Percentiles rank a stretch among this genome's conserved stretches.
These are phyloP conservation scores for Crucibulum laeve DNA, from an alignment of 768 basidiomycete genomes.

Conservation along the genomic window DNA sequence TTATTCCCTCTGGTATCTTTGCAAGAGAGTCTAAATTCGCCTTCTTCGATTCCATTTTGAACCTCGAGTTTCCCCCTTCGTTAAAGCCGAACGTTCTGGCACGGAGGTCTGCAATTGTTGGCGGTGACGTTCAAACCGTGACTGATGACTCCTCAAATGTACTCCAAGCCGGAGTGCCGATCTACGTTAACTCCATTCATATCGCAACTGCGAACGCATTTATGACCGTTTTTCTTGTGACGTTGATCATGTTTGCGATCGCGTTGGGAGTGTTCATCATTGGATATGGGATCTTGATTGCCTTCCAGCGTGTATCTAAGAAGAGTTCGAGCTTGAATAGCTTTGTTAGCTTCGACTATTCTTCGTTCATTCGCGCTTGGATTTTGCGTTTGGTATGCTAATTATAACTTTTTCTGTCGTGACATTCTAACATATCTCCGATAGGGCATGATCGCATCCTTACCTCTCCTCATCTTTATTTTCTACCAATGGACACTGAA, in stretches of 20 bases:
- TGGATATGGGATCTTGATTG: slow-evolving; percentile 39
- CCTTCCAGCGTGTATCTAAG: slow-evolving; percentile 22
- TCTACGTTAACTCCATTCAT: slow-evolving; percentile 71
- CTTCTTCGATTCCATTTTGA: background rate
- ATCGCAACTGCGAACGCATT: slow-evolving; percentile 87
- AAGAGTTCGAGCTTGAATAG: slow-evolving; percentile 6
- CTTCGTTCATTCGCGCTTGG: slow-evolving; percentile 54
- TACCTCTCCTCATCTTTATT: slow-evolving; percentile 72
- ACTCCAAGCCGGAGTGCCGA: slow-evolving; percentile 77
- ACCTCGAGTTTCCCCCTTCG: background rate
- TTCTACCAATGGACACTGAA: slow-evolving; percentile 90
- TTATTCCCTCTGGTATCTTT: background rate
- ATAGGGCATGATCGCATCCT: slow-evolving; percentile 60
- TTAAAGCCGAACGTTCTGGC: slow-evolving; percentile 1
- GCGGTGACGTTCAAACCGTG: slow-evolving; percentile 57
- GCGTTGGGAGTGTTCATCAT: slow-evolving; percentile 45
- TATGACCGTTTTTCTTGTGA: slow-evolving; percentile 79
- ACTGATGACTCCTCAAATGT: slow-evolving; percentile 60
- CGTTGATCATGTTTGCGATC: slow-evolving; percentile 66
- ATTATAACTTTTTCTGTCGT: slow-evolving; percentile 8
- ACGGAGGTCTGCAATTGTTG: slow-evolving; percentile 10
- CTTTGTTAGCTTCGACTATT: slow-evolving; percentile 26
- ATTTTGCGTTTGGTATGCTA: slow-evolving; percentile 63
- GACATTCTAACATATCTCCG: background rate
- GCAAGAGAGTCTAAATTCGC: background rate